Conservation (phyloP, 1,139 yeast genomes). For the Sugiyamaella castrensis region DNA sequence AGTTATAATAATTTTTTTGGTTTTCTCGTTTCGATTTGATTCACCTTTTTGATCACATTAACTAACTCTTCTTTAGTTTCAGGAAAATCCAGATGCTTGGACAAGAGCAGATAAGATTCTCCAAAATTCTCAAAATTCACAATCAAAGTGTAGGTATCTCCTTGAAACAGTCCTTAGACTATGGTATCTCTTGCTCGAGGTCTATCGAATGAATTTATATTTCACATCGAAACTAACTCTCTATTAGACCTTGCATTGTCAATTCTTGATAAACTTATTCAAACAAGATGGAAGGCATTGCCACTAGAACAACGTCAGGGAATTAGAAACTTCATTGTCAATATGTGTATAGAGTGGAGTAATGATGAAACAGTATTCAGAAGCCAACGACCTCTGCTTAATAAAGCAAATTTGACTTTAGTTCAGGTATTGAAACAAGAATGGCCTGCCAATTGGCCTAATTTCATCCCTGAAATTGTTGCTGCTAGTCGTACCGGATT, state of each 20-base stretch:
- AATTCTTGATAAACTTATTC: conserved; percentile 83
- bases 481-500: conserved; percentile 78
- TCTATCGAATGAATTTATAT: too few relatives aligned
- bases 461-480: conserved; percentile 90
- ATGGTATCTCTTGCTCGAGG: too few relatives aligned
- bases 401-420: conserved; percentile 88
- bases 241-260: conserved; percentile 67
- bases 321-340: conserved; percentile 86
- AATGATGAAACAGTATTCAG: conserved; percentile 77
- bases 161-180: too few relatives aligned
- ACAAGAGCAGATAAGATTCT: conserved; percentile 86
- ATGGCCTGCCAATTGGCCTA: conserved; percentile 99
- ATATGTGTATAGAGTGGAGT: conserved; percentile 90
- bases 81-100: conserved; percentile 96
- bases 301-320: conserved; percentile 80
- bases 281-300: conserved; percentile 88
- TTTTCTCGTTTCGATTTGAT: not conserved
- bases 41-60: not conserved
- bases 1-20: conserved; percentile 13
- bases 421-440: conserved; percentile 95
- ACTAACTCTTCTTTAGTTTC: conserved; percentile 46
- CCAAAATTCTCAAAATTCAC: conserved; percentile 74
- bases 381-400: conserved; percentile 76
- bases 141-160: conserved; percentile 59
- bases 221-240: conserved; percentile 11